Base-by-base conservation (phyloP, 2,329 filamentous ascomycete species). In the Dactylellina leptospora region DNA sequence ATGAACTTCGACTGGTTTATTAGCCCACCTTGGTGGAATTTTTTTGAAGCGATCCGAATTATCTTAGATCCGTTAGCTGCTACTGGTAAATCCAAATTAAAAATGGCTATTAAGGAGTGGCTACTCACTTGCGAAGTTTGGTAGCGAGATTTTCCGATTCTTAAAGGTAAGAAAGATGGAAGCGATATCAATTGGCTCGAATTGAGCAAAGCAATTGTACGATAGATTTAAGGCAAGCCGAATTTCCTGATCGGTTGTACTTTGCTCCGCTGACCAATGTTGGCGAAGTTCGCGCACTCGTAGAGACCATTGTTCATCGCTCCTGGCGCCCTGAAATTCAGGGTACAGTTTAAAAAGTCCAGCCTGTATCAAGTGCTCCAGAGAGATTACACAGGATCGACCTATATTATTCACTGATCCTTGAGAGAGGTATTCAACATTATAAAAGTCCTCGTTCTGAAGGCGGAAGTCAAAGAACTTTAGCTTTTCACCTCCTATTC, bases 161-260 rank as follows among this genome's bases (percentile, higher is more conserved):
- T 42, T 42, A 42, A 42, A 42, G n/a, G 38, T 42, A 42, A 42
- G n/a, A 42, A 42, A 42, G 38, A 42, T 42, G 38, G 38, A 42
- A 42, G 38, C 38, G 8, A 42, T 42, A 42, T 42, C 38, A 42
- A 42, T 16, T 42, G 16, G 16, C n/a, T 42, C 38, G 16, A 42
- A 42, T 42, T 42, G 38, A 42, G n/a, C 28, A 16, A 42, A 42
- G 38, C n/a, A 42, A 42, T 42, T 42, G n/a, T 42, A 42, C n/a
- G n/a, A 42, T 42, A 42, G 38, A 9, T 42, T 42, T 9, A 42
- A 16, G 38, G 38, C 16, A 42, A 42, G 4, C n/a, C 16, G 4
- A 16, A 42, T 42, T 42, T 16, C n/a, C n/a, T 42, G n/a, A 16
- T 16, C 38, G 16, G n/a, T 42, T 42, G n/a, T 16, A 42, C n/a